Evolutionary conservation across 257 asterid genomes (phyloP), one percentile per base, ranked within the genome.

Genomic region (Cynanchum wilfordii): DNA sequence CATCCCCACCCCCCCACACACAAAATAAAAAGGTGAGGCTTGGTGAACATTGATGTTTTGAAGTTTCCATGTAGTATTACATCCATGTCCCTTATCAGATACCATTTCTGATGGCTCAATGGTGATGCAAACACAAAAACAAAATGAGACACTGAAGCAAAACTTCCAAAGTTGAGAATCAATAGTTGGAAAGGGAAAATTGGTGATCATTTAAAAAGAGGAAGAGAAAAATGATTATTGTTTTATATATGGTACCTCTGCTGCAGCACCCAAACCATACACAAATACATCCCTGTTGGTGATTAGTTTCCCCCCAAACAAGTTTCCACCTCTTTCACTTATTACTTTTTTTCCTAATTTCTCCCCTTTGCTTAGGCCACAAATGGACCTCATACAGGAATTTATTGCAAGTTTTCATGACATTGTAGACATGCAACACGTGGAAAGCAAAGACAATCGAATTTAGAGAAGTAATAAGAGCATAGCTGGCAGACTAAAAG

Each of bases 401-500:
- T 62, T 60, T 29, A 62, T 15, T 42, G 7, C 4, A 6, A 60
- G 33, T 19, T 60, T 20, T 60, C 33, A 49, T 42, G 47, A 10
- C 38, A 33, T 33, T 33, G 38, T 33, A 33, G 38, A 33, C 66
- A 15, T 62, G 67, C 13, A 15, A 1, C 45, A 62, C 24, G 24
- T 62, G 12, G 67, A 8, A 30, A 62, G 67, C 33, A n/a, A 66
- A 58, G 15, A 75, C 25, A 54, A 45, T 20, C 42, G 36, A 56
- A 29, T 54, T 45, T 4, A 45, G 77, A 70, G 62, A 50, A 25
- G 66, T 73, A 29, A 25, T 54, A 66, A 88, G 44, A 68, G 75
- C 86, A 75, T 88, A 65, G 79, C 89, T 80, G 73, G 89, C 10
- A 12, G 95, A 84, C 77, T 87, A 95, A 12, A 93, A 69, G 74